Base-by-base conservation (phyloP, 2,329 filamentous ascomycete genomes). In the Fusarium goolgardi region DNA sequence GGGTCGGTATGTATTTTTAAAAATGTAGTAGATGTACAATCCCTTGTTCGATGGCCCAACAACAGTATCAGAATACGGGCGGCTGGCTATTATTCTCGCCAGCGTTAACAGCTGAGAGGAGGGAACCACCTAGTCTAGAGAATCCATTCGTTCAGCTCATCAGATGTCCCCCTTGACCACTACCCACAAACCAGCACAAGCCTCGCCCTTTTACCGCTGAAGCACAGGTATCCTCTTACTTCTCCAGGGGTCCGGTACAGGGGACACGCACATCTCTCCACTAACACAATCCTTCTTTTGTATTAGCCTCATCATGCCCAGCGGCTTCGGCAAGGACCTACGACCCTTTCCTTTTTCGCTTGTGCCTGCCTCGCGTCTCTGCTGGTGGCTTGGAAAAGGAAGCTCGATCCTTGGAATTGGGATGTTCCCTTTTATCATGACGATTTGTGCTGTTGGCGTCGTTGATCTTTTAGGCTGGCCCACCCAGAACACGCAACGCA, bases 371-470 rank as follows among this genome's bases (percentile, higher is more conserved):
- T 43, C 31, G 46, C 32, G 31, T 9, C 31, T 25, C 21, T n/a
- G 23, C 34, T 10, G 47, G 31, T 51, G 32, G 35, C 47, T 51
- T 32, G 13, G 29, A 23, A n/a, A 34, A 34, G 32, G 40, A 32
- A 50, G 44, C 50, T 46, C 49, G 63, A 67, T 67, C 63, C 64
- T 67, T 70, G 59, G 67, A 70, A 70, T 70, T 70, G 67, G 63
- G 67, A 70, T 70, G 66, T 64, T 68, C 59, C 50, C 53, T 59
- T 53, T 53, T 55, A 70, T 70, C 59, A 70, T 70, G 67, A 68
- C 63, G 57, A 64, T 47, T 59, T 40, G 20, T 41, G 62, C 49
- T 66, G 59, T 45, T 63, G 44, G 37, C 16, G 59, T 50, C 16
- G 59, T 40, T 49, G 59, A 63, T 56, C 60, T 50, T 63, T 63